Evolutionary conservation across 345 rosid genomes (phyloP).

Genomic region (Camelina sativa): DNA sequence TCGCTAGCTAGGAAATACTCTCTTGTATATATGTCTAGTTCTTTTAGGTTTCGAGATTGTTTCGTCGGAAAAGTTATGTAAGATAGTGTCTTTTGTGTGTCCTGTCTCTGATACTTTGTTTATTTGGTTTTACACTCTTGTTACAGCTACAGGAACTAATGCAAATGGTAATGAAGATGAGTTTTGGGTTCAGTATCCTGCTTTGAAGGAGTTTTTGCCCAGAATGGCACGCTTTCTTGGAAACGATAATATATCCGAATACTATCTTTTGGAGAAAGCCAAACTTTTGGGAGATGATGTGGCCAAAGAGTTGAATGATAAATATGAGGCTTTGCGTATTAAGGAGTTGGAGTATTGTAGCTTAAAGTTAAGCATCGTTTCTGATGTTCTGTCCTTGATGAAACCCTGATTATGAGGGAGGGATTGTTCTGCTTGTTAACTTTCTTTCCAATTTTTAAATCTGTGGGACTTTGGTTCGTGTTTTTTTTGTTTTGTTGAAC

Average conservation of each 20-base stretch:
- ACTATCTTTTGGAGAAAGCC: neutral
- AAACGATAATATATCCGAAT: neutral
- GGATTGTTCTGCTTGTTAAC: neutral
- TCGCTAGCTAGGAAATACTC: neutral
- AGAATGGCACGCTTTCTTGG: neutral
- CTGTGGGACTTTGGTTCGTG: neutral
- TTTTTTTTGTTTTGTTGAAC: neutral
- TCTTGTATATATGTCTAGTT: neutral
- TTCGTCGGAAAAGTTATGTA: neutral
- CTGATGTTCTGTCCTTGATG: neutral
- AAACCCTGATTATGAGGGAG: neutral
- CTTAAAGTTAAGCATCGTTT: neutral
- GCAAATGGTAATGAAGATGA: constrained; percentile 5
- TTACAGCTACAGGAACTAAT: constrained; percentile 13
- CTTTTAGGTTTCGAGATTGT: neutral
- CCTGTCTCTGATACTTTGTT: neutral
- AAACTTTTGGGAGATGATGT: constrained; percentile 17
- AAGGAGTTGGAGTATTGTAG: neutral
- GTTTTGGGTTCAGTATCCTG: constrained; percentile 13
- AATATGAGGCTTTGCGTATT: neutral
- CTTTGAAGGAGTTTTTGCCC: neutral
- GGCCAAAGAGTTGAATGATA: constrained; percentile 17
- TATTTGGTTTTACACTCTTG: neutral
- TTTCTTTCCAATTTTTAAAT: neutral
- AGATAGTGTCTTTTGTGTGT: neutral